These are phyloP conservation scores for Plenodomus biglobosus DNA, from an alignment of 2,329 filamentous ascomycete genomes.

Conservation along the genomic window DNA sequence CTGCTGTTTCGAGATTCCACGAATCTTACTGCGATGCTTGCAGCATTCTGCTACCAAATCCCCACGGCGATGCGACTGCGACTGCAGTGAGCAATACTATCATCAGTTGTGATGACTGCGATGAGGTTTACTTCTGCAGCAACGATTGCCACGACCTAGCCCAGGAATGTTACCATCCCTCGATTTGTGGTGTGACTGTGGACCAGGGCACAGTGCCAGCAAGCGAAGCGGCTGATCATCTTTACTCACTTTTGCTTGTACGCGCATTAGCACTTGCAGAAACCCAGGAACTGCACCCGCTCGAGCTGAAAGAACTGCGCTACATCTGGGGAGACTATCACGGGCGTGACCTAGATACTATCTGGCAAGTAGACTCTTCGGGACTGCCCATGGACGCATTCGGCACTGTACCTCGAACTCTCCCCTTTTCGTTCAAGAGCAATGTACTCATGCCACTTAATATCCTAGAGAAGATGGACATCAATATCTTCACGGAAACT, in stretches of 20 bases:
- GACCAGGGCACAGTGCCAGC: constrained; percentile 59
- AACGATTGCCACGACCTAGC: constrained; percentile 59
- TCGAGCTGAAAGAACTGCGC: constrained; percentile 62
- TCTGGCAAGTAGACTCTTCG: constrained; percentile 20
- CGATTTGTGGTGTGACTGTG: constrained; percentile 58
- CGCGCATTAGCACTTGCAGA: constrained; percentile 63
- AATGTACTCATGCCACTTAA: constrained; percentile 75
- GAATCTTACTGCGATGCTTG: constrained; percentile 90
- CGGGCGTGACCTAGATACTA: constrained; percentile 23
- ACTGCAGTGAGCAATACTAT: constrained; percentile 17
- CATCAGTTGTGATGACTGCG: constrained; percentile 57
- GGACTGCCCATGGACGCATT: constrained; percentile 22
- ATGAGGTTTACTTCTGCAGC: constrained; percentile 63
- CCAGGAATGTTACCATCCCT: constrained; percentile 58
- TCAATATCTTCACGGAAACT: constrained; percentile 66
- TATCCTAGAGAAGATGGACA: constrained; percentile 80
- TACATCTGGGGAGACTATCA: constrained; percentile 68
- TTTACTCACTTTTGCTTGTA: constrained; percentile 62
- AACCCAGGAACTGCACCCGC: constrained; percentile 59
- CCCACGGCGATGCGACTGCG: constrained; percentile 1
- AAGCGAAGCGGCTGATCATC: constrained; percentile 59
- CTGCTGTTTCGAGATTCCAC: constrained; percentile 84
- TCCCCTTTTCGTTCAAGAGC: constrained; percentile 76
- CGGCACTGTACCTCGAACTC: constrained; percentile 53
- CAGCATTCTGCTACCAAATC: constrained; percentile 66